Base-by-base conservation (phyloP, 169 alveolate genomes). In the Eimeria maxima region DNA sequence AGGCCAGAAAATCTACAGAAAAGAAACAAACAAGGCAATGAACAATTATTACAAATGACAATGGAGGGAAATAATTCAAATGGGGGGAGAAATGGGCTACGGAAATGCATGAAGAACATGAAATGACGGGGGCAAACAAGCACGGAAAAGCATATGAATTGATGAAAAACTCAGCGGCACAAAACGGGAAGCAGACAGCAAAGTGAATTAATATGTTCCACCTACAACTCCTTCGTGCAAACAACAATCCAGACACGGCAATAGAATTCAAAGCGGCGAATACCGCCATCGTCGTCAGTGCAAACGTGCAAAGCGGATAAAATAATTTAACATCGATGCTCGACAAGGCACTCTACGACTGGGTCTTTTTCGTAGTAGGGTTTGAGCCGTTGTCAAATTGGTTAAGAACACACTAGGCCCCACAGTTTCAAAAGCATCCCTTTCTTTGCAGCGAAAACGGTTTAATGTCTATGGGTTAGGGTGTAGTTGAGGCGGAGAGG, bases 1-100 rank as follows among this genome's bases (percentile, higher is more conserved):
- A 97, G 96, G 11, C 98, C 98, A 13, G 98, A 97, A 91, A 96
- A 97, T 78, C 98, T 97, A 78, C 13, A 42, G 14, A 42, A 60
- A 73, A 45, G 4, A 24, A 8, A 47, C 7, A 4, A 10, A 24
- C 24, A 4, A 20, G 22, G 10, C 67, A 47, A n/a, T 2, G 4
- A 47, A 50, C 18, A 20, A 50, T 6, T 42, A 80, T 80, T 1
- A 73, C 0, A 42, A 6, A 45, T 47, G 24, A 50, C 6, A 4
- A 22, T 16, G 4, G 6, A 1, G 16, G 4, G 8, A 33, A 33
- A 27, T 13, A 29, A 11, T 6, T 29, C 11, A 3, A 42, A 29
- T 6, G 83, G 38, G 38, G 29, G 38, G 38, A 10, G 24, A 73
- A 33, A 38, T 13, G 53, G 38, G 24, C 8, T 5, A 73, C 14